phyloP scores from a whole-genome alignment of 2,329 filamentous ascomycete genomes.

The Colletotrichum sp. region DNA sequence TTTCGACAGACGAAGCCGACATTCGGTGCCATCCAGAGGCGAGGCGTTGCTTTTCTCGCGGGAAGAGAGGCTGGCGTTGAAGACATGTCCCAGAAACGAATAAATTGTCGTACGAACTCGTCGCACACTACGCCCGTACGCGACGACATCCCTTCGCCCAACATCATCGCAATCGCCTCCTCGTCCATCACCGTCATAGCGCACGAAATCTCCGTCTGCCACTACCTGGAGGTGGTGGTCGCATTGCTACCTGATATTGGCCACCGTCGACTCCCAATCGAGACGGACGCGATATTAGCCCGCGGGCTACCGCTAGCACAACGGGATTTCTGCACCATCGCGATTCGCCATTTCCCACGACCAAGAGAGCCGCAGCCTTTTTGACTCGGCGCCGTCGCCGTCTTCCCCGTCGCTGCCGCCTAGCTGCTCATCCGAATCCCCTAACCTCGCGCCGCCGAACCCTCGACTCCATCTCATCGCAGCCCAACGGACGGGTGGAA shows the following conservation, averaged over 20 bases:
- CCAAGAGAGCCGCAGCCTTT: neutral
- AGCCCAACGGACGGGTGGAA: neutral
- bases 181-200: neutral
- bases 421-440: neutral
- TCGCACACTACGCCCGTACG: neutral
- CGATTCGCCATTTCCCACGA: neutral
- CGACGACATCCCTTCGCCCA: neutral
- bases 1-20: neutral
- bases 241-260: conserved; percentile 1
- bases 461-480: neutral
- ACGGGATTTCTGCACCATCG: neutral
- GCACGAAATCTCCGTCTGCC: neutral
- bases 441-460: neutral
- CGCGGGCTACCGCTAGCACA: neutral
- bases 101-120: neutral
- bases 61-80: neutral
- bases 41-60: neutral
- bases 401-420: neutral
- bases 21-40: neutral
- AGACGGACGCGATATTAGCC: neutral
- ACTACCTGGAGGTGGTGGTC: neutral
- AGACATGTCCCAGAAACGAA: neutral
- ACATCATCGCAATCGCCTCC: neutral
- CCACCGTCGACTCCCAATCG: neutral
- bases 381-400: neutral